Evolutionary conservation across 116 monocot species (phyloP).

Genomic region (Iris pallida): DNA sequence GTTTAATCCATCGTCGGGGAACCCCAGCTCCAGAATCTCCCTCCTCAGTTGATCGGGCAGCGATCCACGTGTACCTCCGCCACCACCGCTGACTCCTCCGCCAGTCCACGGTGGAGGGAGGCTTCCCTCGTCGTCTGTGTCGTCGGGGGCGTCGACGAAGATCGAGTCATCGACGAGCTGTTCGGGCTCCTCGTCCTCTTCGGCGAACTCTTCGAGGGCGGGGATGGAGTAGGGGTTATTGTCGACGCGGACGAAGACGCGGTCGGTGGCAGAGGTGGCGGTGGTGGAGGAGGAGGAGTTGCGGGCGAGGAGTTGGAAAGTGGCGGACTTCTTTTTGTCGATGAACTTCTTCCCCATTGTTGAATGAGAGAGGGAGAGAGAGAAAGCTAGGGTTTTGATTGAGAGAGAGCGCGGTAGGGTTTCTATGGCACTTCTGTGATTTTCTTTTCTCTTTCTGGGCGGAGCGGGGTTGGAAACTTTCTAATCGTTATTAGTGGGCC

Average conservation of each 20-base stretch:
- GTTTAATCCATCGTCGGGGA: conserved; percentile 88
- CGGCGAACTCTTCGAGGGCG: conserved; percentile 9
- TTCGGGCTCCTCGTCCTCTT: neutral
- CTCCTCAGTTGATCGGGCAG: conserved; percentile 56
- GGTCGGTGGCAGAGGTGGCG: conserved; percentile 21
- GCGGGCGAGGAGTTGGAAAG: conserved; percentile 75
- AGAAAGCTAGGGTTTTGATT: neutral
- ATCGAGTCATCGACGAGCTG: conserved; percentile 7
- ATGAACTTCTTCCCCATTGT: conserved; percentile 71
- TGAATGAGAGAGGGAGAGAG: neutral
- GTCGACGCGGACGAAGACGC: conserved; percentile 77
- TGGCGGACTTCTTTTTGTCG: conserved; percentile 80
- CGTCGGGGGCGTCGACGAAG: conserved; percentile 55
- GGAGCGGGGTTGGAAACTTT: too few relatives aligned
- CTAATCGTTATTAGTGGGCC: too few relatives aligned
- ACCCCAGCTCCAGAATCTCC: conserved; percentile 74
- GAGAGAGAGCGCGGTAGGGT: neutral
- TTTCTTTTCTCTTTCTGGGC: too few relatives aligned
- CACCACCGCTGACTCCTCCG: neutral
- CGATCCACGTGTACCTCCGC: neutral
- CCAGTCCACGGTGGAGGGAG: neutral
- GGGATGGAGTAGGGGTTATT: conserved; percentile 39
- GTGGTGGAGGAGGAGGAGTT: conserved; percentile 34
- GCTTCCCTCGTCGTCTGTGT: conserved; percentile 13
- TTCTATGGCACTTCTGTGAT: too few relatives aligned